Conservation (phyloP, 306 rosid genomes). For the Acacia melanoxylon region DNA sequence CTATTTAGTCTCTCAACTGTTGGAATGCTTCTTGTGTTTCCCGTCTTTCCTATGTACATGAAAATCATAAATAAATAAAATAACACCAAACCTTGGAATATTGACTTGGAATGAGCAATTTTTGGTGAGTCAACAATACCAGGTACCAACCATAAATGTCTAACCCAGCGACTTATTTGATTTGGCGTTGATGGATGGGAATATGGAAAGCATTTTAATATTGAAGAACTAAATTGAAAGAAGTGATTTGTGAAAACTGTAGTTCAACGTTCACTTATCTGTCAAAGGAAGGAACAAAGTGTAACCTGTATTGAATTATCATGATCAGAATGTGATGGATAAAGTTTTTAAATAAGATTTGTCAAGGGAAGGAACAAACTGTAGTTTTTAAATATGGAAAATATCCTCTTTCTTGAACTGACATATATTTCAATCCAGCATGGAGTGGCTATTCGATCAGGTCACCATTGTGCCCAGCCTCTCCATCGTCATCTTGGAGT, state of each 20-base stretch:
- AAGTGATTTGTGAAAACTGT: not conserved
- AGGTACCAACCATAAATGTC: not conserved
- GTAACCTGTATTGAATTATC: not conserved
- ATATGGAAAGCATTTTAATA: too few relatives aligned
- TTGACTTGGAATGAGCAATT: not conserved
- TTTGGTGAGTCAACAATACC: not conserved
- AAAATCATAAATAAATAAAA: not conserved
- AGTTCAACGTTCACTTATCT: not conserved
- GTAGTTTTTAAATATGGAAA: not conserved
- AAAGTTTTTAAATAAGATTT: not conserved
- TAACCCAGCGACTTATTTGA: not conserved
- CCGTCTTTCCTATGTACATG: not conserved
- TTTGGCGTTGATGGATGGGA: not conserved
- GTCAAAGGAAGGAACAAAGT: not conserved
- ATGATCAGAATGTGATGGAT: not conserved
- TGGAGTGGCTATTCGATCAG: slow-evolving; percentile 94
- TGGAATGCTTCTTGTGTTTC: not conserved
- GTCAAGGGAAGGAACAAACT: not conserved
- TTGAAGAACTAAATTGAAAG: not conserved
- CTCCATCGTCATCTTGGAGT: slow-evolving; percentile 79
- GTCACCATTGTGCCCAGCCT: slow-evolving; percentile 99
- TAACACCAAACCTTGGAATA: not conserved
- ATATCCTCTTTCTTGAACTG: slow-evolving; percentile 14
- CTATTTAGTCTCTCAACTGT: not conserved
- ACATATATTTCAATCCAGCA: slow-evolving; percentile 55